Conservation (phyloP, 2,329 filamentous ascomycete genomes). For the Hypoxylon sp. region DNA sequence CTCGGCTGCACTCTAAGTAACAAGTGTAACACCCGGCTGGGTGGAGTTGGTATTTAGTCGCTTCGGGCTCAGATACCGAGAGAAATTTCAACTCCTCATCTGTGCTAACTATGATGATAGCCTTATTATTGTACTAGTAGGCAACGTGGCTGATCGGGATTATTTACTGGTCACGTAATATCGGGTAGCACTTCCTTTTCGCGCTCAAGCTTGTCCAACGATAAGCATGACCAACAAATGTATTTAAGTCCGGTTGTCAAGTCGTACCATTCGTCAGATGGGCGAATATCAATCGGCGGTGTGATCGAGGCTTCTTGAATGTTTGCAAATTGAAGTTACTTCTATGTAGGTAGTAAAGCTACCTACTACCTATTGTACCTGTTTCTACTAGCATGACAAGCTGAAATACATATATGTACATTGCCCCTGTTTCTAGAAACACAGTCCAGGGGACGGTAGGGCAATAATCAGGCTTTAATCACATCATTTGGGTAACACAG, state of each 20-base stretch:
- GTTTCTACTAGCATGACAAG: not conserved
- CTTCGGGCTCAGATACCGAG: conserved; percentile 25
- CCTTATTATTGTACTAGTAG: conserved; percentile 12
- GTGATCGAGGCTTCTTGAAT: conserved; percentile 13
- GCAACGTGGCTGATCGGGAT: conserved; percentile 9
- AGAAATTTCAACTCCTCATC: conserved; percentile 18
- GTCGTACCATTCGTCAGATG: conserved; percentile 10
- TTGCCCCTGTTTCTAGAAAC: conserved; percentile 21
- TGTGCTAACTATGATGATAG: conserved; percentile 3
- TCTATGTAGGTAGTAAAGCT: not conserved
- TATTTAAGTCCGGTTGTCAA: conserved; percentile 4
- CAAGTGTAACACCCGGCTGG: conserved; percentile 25
- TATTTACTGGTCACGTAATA: conserved; percentile 26
- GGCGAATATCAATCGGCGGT: conserved; percentile 2
- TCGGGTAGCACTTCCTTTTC: conserved; percentile 13
- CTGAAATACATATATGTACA: not conserved
- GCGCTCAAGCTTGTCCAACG: not conserved
- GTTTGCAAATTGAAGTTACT: not conserved
- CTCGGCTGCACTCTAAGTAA: conserved; percentile 29
- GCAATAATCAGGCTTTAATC: conserved; percentile 7
- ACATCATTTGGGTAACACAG: conserved; percentile 28
- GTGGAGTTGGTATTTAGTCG: conserved; percentile 24
- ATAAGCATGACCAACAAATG: conserved; percentile 22
- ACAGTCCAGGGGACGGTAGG: conserved; percentile 25
- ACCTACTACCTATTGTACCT: not conserved